Evolutionary conservation across 2,329 filamentous ascomycete genomes (phyloP), one percentile per base, ranked within the genome.

Genomic region (Juglanconis sp.): DNA sequence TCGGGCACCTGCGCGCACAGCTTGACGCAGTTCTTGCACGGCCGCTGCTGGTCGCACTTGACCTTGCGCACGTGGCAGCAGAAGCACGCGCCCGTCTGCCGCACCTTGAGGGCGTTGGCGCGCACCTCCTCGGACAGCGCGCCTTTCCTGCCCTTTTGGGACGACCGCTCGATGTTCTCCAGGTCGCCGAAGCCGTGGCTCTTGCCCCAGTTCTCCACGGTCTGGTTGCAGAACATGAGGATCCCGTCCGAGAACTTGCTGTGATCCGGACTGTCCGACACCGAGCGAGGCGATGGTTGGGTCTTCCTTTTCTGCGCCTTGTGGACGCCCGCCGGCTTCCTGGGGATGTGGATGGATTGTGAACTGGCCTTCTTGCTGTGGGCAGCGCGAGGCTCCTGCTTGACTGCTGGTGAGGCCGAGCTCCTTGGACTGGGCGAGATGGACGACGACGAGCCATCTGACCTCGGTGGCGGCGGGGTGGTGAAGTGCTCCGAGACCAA

Each of bases 1-100:
- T 83, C 79, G 1, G 82, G 82, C 13, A 84, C 74, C 53, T 77
- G 72, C 2, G 74, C 68, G 56, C 77, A 75, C 56, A 85, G 75
- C 69, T 82, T 82, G 65, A 75, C 77, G 74, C 83, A 86, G 71
- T 80, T 84, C 69, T 78, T 78, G 71, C 83, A 86, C 0, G 83
- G 81, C 50, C 82, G 73, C 65, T 81, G 76, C 64, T 78, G 78
- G 68, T 84, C 81, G 64, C 83, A 85, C 68, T 80, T 81, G 57
- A 86, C 83, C 69, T 86, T 86, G 64, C 83, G 80, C 60, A 79
- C 80, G 66, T 83, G 81, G 66, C 83, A 86, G 71, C 81, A 83
- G 72, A 85, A 85, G 68, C 83, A 86, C 9, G 83, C 83, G 5
- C 83, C 82, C 4, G 76, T 69, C 36, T 81, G 76, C 15, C 83